Evolutionary conservation across 1,284 basidiomycete genomes (phyloP).

Genomic region (Cryptococcus amylolentus): DNA sequence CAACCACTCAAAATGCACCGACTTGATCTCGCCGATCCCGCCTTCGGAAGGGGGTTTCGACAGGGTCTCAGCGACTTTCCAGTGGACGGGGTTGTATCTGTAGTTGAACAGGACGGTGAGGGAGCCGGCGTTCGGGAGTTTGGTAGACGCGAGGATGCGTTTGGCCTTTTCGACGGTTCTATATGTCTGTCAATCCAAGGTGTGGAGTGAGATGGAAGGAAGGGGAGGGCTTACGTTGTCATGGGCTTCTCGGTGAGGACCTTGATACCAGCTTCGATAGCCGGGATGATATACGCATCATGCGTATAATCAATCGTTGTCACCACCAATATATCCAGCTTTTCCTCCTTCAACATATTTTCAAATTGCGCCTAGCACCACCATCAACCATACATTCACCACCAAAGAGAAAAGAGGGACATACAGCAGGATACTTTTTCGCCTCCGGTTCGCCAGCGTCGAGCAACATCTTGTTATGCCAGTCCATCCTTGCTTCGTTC

Average conservation of each 20-base stretch:
- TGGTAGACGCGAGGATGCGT: conserved; percentile 53
- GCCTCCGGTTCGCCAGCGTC: conserved; percentile 47
- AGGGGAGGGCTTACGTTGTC: conserved; percentile 49
- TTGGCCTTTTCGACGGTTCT: conserved; percentile 55
- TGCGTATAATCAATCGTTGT: conserved; percentile 58
- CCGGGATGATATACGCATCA: conserved; percentile 53
- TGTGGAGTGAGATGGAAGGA: not conserved
- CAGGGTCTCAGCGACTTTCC: conserved; percentile 56
- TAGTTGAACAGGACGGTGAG: conserved; percentile 49
- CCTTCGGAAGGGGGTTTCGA: conserved; percentile 42
- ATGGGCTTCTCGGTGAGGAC: conserved; percentile 60
- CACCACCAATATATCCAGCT: conserved; percentile 55
- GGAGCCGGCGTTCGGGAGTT: conserved; percentile 45
- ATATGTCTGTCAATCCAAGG: not conserved
- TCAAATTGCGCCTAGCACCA: conserved; percentile 48
- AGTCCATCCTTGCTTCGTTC: conserved; percentile 54
- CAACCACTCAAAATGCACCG: conserved; percentile 60
- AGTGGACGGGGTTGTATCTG: conserved; percentile 59
- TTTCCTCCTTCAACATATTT: conserved; percentile 55
- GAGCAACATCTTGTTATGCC: conserved; percentile 54
- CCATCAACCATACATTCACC: not conserved
- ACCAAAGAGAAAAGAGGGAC: not conserved
- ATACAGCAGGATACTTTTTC: conserved; percentile 26
- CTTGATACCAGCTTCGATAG: conserved; percentile 38
- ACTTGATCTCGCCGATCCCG: conserved; percentile 56